These are phyloP conservation scores for Sarcodon sp. DNA, from an alignment of 768 basidiomycete genomes.

Conservation along the genomic window DNA sequence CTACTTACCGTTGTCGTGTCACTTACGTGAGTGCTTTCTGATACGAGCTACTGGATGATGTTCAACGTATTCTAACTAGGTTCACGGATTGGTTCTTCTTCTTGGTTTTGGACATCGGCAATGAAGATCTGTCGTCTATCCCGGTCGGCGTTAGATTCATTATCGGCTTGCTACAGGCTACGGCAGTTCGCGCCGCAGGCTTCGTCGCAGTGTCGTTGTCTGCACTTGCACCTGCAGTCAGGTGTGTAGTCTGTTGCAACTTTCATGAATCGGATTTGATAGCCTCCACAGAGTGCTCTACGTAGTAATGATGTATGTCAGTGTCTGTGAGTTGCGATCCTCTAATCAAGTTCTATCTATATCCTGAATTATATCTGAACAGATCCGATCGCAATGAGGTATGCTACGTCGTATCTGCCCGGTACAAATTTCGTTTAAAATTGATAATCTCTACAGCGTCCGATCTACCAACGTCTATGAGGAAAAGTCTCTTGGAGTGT, in stretches of 20 bases:
- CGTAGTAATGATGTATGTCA: slow-evolving; percentile 91
- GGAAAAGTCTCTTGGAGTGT: slow-evolving; percentile 81
- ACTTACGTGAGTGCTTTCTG: slow-evolving; percentile 45
- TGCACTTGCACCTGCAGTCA: slow-evolving; percentile 77
- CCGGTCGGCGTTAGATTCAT: slow-evolving; percentile 59
- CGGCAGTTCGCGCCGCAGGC: slow-evolving; percentile 78
- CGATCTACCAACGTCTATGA: slow-evolving; percentile 94
- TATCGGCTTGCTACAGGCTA: slow-evolving; percentile 68
- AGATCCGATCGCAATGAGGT: slow-evolving; percentile 82
- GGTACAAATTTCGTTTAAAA: neutral
- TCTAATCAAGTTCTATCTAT: slow-evolving; percentile 2
- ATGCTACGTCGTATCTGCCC: slow-evolving; percentile 2
- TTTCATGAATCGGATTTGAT: neutral
- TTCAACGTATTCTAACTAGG: slow-evolving; percentile 21
- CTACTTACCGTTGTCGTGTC: slow-evolving; percentile 53
- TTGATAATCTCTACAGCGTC: slow-evolving; percentile 32
- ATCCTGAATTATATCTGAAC: neutral
- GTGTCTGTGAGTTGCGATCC: slow-evolving; percentile 44
- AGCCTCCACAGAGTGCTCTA: slow-evolving; percentile 52
- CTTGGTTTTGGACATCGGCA: slow-evolving; percentile 80
- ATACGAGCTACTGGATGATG: neutral
- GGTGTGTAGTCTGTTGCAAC: slow-evolving; percentile 30
- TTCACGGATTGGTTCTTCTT: slow-evolving; percentile 84
- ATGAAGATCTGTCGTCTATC: slow-evolving; percentile 49
- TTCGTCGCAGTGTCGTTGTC: slow-evolving; percentile 68